Base-by-base conservation (phyloP, 2,329 filamentous ascomycete species). In the Fusarium setosum region DNA sequence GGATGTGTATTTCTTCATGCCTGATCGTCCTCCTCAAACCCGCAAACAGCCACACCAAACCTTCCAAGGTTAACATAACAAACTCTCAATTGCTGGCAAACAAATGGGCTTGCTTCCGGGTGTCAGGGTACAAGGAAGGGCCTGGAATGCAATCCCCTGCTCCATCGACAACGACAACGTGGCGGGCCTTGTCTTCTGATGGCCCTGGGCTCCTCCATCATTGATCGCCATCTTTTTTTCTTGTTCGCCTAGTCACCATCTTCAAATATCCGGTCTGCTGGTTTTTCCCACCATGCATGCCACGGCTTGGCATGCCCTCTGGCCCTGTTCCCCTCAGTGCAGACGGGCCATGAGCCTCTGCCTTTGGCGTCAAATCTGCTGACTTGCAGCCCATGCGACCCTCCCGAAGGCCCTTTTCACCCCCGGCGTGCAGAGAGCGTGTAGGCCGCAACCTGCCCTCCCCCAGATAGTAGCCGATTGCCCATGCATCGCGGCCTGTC, bases 351-450 rank as follows among this genome's bases (percentile, higher is more conserved):
- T 31, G 44, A 24, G 23, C 44, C 51, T 60, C 55, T 54, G 29
- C 57, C 45, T 44, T 61, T 15, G 51, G 56, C 44, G 21, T 58
- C 59, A 49, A 67, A 72, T 59, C 70, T 69, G 67, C 64, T 72
- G 70, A 70, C 65, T 72, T 59, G 57, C 51, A 66, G 23, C 41
- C 63, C 50, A 69, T 71, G 68, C 66, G 63, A 71, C 63, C 65
- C 61, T 64, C 45, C 42, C 50, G 38, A 47, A 40, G 21, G 29
- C 32, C 26, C 38, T 54, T 53, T 42, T 47, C 21, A 15, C 47
- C 42, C 48, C 61, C 31, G 49, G 35, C 37, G 42, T 21, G 31
- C 21, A 58, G 38, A 41, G 37, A 59, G 40, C 38, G 57, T 59
- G 56, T 54, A 59, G 45, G 58, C 53, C 60, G 47, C 59, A 60